A percentile compares a stretch with the other conserved stretches of the same genome.
These are phyloP conservation scores for Diutina ranongensis DNA, from an alignment of 1,139 yeast genomes.

Conservation along the genomic window DNA sequence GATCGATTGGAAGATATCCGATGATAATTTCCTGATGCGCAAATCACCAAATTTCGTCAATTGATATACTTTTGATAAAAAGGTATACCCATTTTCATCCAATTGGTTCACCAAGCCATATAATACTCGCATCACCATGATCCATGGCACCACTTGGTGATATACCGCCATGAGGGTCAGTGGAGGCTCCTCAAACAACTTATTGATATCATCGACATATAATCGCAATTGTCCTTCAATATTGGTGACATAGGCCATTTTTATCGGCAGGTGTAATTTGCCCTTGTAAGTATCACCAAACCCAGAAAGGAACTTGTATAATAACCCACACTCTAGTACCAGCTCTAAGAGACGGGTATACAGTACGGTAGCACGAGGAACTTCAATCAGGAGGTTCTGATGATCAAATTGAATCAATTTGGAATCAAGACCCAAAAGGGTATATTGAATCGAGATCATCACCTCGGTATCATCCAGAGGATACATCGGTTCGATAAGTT, in stretches of 20 bases:
- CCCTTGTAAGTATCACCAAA: conserved; percentile 21
- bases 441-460: conserved; percentile 48
- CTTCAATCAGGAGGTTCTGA: conserved; percentile 18
- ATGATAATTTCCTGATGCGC: conserved; percentile 31
- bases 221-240: conserved; percentile 39
- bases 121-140: conserved; percentile 46
- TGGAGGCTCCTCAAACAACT: conserved; percentile 23
- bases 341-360: conserved; percentile 44
- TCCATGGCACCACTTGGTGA: conserved; percentile 37
- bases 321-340: conserved; percentile 63
- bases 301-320: conserved; percentile 37
- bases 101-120: conserved; percentile 28
- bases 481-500: conserved; percentile 21
- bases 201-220: conserved; percentile 48
- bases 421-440: conserved; percentile 66
- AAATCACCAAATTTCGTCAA: conserved; percentile 56
- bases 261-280: conserved; percentile 36
- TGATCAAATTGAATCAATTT: conserved; percentile 37
- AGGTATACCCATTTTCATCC: conserved; percentile 37
- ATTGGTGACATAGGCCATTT: conserved; percentile 52
- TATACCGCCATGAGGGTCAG: conserved; percentile 28
- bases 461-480: conserved; percentile 36
- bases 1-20: conserved; percentile 34
- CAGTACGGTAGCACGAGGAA: conserved; percentile 48
- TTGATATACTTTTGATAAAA: conserved; percentile 41